A percentile compares a stretch with the other conserved stretches of the same genome.
Conservation (phyloP, 2,329 filamentous ascomycete genomes). For the Lachnellula occidentalis region DNA sequence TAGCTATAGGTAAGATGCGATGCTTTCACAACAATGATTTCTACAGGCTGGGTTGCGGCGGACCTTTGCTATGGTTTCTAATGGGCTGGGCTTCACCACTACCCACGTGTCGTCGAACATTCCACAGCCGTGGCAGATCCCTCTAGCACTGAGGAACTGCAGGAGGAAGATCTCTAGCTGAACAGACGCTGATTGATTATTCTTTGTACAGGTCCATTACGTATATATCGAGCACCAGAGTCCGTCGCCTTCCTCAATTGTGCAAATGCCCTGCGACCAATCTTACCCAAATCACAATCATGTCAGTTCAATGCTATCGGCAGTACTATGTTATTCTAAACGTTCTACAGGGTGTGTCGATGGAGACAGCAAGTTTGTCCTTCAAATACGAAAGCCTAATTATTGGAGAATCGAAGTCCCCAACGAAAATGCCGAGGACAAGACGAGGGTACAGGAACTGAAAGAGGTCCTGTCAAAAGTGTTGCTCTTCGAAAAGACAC, state of each 20-base stretch:
- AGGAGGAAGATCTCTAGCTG: not conserved
- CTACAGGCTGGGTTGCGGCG: too few species aligned
- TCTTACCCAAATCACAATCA: conserved; percentile 83
- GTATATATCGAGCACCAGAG: conserved; percentile 80
- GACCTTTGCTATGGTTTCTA: too few species aligned
- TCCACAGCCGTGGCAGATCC: too few species aligned
- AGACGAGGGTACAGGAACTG: conserved; percentile 58
- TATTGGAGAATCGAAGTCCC: conserved; percentile 91
- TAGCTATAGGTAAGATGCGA: conserved; percentile 61
- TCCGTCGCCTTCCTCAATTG: conserved; percentile 86
- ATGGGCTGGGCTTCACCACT: too few species aligned
- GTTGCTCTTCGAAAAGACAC: conserved; percentile 80
- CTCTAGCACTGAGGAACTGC: too few species aligned
- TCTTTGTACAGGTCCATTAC: conserved; percentile 54
- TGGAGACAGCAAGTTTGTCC: conserved; percentile 76
- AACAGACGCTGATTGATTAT: not conserved
- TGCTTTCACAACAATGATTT: not conserved
- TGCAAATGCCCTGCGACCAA: conserved; percentile 75
- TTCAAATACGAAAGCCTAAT: conserved; percentile 74
- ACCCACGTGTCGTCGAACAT: too few species aligned
- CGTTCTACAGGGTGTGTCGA: conserved; percentile 64
- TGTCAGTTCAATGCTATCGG: conserved; percentile 32
- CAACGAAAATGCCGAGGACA: conserved; percentile 56
- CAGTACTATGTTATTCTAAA: too few species aligned
- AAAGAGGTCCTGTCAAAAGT: conserved; percentile 66